phyloP scores from a whole-genome alignment of 768 basidiomycete genomes.

The Lyophyllum semitale region DNA sequence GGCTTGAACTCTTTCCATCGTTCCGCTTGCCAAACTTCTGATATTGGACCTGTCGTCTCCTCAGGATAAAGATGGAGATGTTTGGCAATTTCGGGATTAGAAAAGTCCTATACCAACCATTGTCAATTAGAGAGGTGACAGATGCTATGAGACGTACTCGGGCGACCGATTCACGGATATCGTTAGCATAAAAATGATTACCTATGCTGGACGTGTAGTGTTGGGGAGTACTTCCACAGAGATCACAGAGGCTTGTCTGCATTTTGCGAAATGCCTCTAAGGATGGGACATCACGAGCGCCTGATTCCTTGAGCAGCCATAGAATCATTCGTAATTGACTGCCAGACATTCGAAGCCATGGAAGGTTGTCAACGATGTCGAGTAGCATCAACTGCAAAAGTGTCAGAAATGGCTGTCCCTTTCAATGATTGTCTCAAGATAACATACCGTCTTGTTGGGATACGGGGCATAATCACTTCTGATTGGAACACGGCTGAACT shows the following conservation, averaged over 20 bases:
- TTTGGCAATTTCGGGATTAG: constrained; percentile 17
- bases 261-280: background rate
- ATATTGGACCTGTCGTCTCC: background rate
- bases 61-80: constrained; percentile 27
- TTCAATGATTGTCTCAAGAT: background rate
- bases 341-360: background rate
- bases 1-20: constrained; percentile 10
- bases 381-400: background rate
- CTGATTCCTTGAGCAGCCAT: constrained; percentile 1
- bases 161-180: background rate
- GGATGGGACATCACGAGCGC: background rate
- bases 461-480: background rate
- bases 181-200: background rate
- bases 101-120: constrained; percentile 1
- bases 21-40: constrained; percentile 6
- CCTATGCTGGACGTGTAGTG: background rate
- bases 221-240: background rate
- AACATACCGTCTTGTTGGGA: background rate
- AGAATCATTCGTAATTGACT: background rate
- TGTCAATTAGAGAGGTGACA: background rate
- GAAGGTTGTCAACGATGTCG: constrained; percentile 4
- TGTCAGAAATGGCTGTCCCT: background rate
- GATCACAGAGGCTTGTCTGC: background rate
- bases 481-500: background rate
- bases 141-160: background rate